Conservation (phyloP, 768 basidiomycete genomes). For the Pleurotus sapidus region DNA sequence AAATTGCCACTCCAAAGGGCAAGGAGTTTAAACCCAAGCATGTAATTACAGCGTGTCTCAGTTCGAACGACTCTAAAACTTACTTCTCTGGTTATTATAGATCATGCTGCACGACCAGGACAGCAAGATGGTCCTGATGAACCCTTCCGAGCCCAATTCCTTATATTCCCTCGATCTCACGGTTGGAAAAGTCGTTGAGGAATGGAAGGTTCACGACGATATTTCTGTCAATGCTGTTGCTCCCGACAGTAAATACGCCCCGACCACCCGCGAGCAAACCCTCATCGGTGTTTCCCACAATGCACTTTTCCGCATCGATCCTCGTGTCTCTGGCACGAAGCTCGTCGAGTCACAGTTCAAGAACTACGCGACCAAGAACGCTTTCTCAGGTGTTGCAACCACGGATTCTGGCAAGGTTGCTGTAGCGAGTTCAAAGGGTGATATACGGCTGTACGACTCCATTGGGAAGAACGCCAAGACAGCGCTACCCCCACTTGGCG, state of each 20-base stretch:
- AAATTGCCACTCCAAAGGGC: conserved; percentile 76
- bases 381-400: conserved; percentile 90
- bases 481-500: conserved; percentile 90
- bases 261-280: conserved; percentile 89
- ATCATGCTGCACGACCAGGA: conserved; percentile 98
- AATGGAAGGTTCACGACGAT: conserved; percentile 96
- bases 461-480: conserved; percentile 99
- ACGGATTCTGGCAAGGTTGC: conserved; percentile 86
- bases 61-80: not conserved
- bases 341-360: conserved; percentile 94
- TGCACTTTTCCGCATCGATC: conserved; percentile 96
- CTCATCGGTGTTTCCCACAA: conserved; percentile 93
- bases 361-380: conserved; percentile 93
- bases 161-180: conserved; percentile 92
- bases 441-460: conserved; percentile 90
- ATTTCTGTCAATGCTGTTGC: conserved; percentile 86
- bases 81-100: conserved; percentile 33
- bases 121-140: conserved; percentile 90
- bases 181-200: conserved; percentile 94
- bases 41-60: conserved; percentile 38
- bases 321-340: conserved; percentile 88
- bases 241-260: conserved; percentile 93
- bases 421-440: conserved; percentile 95
- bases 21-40: conserved; percentile 84
- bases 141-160: conserved; percentile 75